Base-by-base conservation (phyloP, 2,329 filamentous ascomycete genomes). In the Rutstroemia sp. region DNA sequence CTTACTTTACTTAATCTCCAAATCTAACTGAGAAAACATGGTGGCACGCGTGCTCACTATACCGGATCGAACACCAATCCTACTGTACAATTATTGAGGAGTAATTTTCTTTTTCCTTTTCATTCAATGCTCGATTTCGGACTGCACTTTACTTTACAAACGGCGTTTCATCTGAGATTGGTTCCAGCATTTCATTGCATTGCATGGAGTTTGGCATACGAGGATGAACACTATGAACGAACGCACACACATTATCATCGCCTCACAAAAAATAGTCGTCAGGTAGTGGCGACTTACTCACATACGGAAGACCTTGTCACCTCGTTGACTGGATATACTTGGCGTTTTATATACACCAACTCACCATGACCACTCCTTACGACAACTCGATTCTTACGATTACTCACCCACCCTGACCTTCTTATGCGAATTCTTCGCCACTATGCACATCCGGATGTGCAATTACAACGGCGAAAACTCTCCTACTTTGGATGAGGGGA, bases 401-500 rank as follows among this genome's bases (percentile, higher is more conserved):
- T 45, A 41, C 19, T 45, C 42, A 1, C 10, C 19, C 6, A 45
- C 10, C 19, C 10, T 7, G 42, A 25, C 10, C 19, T 45, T 19
- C 9, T 30, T 19, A 21, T 45, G 19, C 18, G 42, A 21, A 45
- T 41, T n/a, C 38, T 41, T 41, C 8, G 14, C 38, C 16, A n/a
- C 18, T 3, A 5, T 12, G 38, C n/a, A n/a, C 18, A 41, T 18
- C 18, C 14, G 27, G 8, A 8, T 41, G 10, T 41, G 14, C 14
- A 18, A 18, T 16, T 41, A 41, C 19, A 19, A 45, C 12, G 41
- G 48, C 42, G 45, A 54, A 54, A 54, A 54, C 52, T 25, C 52
- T 30, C 52, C 52, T 54, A 54, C 52, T 54, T 23, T 54, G 52
- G 52, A 27, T 49, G 52, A 37, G 52, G 42, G 25, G 52, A 37